Base-by-base conservation (phyloP, 148 eudicot species). In the Amaranthus palmeri region DNA sequence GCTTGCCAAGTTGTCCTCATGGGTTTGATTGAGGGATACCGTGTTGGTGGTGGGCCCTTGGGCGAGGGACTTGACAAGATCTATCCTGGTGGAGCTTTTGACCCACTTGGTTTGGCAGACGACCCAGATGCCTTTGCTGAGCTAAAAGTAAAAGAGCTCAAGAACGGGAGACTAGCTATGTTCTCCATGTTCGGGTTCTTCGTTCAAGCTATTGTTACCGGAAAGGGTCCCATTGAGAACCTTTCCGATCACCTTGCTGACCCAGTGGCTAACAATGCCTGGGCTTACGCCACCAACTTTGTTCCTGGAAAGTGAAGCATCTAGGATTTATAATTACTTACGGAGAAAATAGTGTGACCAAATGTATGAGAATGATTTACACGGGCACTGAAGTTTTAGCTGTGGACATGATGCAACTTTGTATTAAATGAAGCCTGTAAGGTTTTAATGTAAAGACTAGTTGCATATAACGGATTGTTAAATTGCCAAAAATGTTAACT, bases 161-260 rank as follows among this genome's bases (percentile, higher is more conserved):
- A 87, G 90, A 87, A 87, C 50, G 88, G 88, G 5, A 74, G 88
- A 61, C 51, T 87, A 73, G 88, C 88, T 15, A 87, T 87, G 90
- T 82, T 83, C 70, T 87, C 90, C 12, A 25, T 25, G 36, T 25
- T 25, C 36, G 36, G 36, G 36, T 25, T 25, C 36, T 25, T 25
- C 2, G 36, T 25, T 25, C 36, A 25, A 25, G 88, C 88, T 12
- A 85, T 85, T 67, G 85, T 86, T 8, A 85, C 86, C 13, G 88
- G 88, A 40, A 86, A 86, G 73, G 88, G 88, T 51, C 88, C 84
- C 14, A 68, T 83, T 10, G 86, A 86, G 79, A 86, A 86, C 84
- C 71, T 86, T 3, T 79, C 36, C 42, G 88, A 86, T 74, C 85
- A 86, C 62, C 49, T 86, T 59, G 85, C 84, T 3, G 86, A 83